Percentiles rank a stretch among this genome's conserved stretches.
Evolutionary conservation across 1,139 yeast species (phyloP).

Genomic region (Debaryomyces subglobosus): DNA sequence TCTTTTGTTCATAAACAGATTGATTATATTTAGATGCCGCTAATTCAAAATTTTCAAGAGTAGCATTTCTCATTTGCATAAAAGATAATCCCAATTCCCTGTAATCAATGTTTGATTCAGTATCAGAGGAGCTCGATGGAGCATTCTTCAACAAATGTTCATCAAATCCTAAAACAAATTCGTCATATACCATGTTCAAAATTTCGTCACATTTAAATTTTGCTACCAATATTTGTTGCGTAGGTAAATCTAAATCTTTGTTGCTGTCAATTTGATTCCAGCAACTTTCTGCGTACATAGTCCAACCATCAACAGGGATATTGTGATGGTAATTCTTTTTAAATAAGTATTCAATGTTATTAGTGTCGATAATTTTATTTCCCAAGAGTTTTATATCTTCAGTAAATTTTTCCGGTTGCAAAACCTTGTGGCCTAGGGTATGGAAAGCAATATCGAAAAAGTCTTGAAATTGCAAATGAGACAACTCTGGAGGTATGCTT

Average conservation of each 20-base stretch:
- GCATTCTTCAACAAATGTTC: slow-evolving; percentile 17
- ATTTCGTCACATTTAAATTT: slow-evolving; percentile 95
- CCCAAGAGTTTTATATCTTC: slow-evolving; percentile 67
- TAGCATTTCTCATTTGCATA: slow-evolving; percentile 42
- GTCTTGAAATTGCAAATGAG: slow-evolving; percentile 58
- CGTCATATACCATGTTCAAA: slow-evolving; percentile 50
- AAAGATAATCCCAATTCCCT: slow-evolving; percentile 45
- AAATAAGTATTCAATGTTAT: slow-evolving; percentile 51
- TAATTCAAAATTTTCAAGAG: slow-evolving; percentile 59
- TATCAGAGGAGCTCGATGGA: slow-evolving; percentile 13
- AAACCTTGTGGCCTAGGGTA: slow-evolving; percentile 81
- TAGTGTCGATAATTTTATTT: slow-evolving; percentile 50
- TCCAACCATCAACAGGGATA: slow-evolving; percentile 96
- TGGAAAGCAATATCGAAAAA: slow-evolving; percentile 85
- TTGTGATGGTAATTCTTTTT: slow-evolving; percentile 76
- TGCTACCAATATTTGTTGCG: slow-evolving; percentile 94
- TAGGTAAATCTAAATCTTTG: slow-evolving; percentile 92
- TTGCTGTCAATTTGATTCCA: slow-evolving; percentile 95
- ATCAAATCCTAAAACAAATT: slow-evolving; percentile 43
- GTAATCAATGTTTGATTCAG: slow-evolving; percentile 29
- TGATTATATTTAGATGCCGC: slow-evolving; percentile 74
- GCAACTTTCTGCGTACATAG: slow-evolving; percentile 83
- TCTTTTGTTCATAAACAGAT: slow-evolving; percentile 66
- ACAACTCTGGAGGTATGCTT: slow-evolving; percentile 69
- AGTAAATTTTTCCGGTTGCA: slow-evolving; percentile 75